Evolutionary conservation across 768 basidiomycete species (phyloP), one percentile per base, ranked within the genome.

Genomic region (Mycena metata): DNA sequence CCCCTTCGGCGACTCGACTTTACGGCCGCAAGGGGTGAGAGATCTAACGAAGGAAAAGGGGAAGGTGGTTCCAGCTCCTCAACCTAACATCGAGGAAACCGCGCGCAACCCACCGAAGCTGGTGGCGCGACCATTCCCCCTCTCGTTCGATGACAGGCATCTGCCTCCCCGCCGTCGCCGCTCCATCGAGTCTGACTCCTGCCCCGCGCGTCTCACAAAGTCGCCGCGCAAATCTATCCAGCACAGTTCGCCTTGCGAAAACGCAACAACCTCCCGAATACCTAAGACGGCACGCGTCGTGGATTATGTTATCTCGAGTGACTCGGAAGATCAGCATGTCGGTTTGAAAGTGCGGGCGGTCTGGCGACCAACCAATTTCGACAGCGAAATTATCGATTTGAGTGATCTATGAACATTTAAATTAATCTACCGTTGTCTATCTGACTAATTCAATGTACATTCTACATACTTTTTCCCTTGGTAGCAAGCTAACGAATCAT

Each of bases 201-300:
- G 55, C 36, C 5, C 36, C 1, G n/a, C 56, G 11, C 49, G 69
- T n/a, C 8, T 76, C 13, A 70, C 73, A 13, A 79, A 79, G 55
- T 81, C 80, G 1, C 80, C 78, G 9, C 79, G 76, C n/a, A 77
- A 76, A 49, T 75, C 73, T 9, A 50, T 52, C 21, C 61, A 73
- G 35, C 77, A 76, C 47, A 64, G 66, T 2, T 79, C 76, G 2
- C 78, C 76, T 17, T 66, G 64, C n/a, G 51, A 49, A 30, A 56
- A 50, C 49, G 12, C 33, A 41, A 66, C 65, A 5, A n/a, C 39
- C 16, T 71, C 70, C 19, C 70, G 66, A 21, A 71, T 61, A 8
- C 70, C 36, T 15, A 1, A n/a, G 11, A 57, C 49, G 15, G 1
- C 36, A 23, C 35, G 54, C 6, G 66, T 71, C 17, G 67, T 71